A percentile compares a stretch with the other conserved stretches of the same genome.
These are phyloP conservation scores for Tillandsia leiboldiana DNA, from an alignment of 176 grass and related monocot species.

Conservation along the genomic window DNA sequence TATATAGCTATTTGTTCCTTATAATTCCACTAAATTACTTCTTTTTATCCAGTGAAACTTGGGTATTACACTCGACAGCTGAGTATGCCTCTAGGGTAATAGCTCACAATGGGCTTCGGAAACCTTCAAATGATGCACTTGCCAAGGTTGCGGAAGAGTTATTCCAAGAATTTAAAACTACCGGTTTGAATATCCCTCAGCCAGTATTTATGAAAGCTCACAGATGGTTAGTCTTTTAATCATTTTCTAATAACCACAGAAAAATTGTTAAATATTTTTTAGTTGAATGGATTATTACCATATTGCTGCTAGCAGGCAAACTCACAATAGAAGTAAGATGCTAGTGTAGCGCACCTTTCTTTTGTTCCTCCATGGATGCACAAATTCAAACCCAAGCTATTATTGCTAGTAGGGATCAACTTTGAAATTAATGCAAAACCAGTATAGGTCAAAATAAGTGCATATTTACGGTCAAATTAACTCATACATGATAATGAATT, in stretches of 20 bases:
- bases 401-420: no score
- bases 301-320: background rate
- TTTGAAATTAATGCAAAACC: no score
- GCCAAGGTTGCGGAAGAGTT: constrained; percentile 71
- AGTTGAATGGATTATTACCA: background rate
- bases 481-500: no score
- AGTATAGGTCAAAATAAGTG: no score
- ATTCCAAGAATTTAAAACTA: constrained; percentile 65
- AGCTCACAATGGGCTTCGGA: constrained; percentile 40
- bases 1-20: background rate
- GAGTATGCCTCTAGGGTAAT: constrained; percentile 70
- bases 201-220: constrained; percentile 89
- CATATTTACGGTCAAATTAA: no score
- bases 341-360: background rate
- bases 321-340: background rate
- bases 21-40: constrained; percentile 1
- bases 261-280: constrained; percentile 3
- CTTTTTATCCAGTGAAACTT: constrained; percentile 51
- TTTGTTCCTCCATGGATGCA: background rate
- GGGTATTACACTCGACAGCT: constrained; percentile 77
- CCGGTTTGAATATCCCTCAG: constrained; percentile 50
- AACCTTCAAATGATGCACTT: constrained; percentile 71
- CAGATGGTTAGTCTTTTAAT: constrained; percentile 64
- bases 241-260: constrained; percentile 5
- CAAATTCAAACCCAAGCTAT: background rate